Conservation (phyloP, 768 basidiomycete species). For the Daedaleopsis sinensis region DNA sequence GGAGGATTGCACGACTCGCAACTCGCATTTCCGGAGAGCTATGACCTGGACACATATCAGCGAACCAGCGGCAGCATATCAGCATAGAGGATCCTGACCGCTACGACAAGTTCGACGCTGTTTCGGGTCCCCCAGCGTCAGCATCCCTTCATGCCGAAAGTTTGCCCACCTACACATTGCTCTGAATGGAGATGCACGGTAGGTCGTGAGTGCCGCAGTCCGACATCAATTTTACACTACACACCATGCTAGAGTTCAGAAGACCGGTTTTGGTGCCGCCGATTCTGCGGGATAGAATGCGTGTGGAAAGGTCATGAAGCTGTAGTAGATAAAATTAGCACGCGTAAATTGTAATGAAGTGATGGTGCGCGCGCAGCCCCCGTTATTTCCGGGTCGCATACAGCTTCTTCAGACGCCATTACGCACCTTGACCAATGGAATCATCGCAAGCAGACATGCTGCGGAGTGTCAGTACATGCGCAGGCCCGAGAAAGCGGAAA, state of each 20-base stretch:
- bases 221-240: conserved; percentile 15
- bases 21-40: conserved; percentile 80
- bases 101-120: conserved; percentile 65
- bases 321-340: conserved; percentile 27
- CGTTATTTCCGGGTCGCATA: neutral
- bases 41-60: conserved; percentile 54
- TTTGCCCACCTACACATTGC: conserved; percentile 58
- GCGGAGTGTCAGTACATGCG: neutral
- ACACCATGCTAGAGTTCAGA: conserved; percentile 79
- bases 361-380: neutral
- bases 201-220: conserved; percentile 38
- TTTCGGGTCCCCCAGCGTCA: neutral
- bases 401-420: neutral
- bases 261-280: conserved; percentile 80
- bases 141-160: neutral
- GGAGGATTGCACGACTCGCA: conserved; percentile 80
- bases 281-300: conserved; percentile 72
- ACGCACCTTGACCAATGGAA: conserved; percentile 76
- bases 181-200: conserved; percentile 43
- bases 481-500: neutral
- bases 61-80: neutral
- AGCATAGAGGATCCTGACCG: conserved; percentile 47
- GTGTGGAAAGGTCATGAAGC: conserved; percentile 79
- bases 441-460: conserved; percentile 72
- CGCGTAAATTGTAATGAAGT: neutral